These are phyloP conservation scores for Stagonosporopsis tanaceti DNA, from an alignment of 2,329 filamentous ascomycete species.

Conservation along the genomic window DNA sequence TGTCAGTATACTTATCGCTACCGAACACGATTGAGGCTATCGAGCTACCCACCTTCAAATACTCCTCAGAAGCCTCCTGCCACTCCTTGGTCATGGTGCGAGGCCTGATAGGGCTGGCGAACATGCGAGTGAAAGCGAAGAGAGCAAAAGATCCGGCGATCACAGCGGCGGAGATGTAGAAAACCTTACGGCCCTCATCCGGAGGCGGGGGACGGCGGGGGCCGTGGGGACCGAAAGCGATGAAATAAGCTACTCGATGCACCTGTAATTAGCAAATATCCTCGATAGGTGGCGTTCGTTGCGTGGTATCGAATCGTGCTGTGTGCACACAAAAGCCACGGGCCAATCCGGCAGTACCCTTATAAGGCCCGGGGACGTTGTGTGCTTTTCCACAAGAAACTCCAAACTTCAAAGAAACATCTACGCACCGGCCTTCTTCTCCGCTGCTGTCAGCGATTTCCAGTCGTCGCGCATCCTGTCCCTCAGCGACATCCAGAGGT, in stretches of 20 bases:
- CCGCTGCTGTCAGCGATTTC: constrained; percentile 91
- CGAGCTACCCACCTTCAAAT: constrained; percentile 76
- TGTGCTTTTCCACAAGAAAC: constrained; percentile 26
- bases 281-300: constrained; percentile 19
- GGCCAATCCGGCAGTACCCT: constrained; percentile 30
- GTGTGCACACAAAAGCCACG: constrained; percentile 25
- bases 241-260: constrained; percentile 88
- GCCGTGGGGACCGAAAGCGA: constrained; percentile 96
- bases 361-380: constrained; percentile 41
- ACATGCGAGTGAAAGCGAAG: constrained; percentile 75
- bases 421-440: constrained; percentile 98
- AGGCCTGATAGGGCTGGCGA: constrained; percentile 71
- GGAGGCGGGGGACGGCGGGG: constrained; percentile 84
- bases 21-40: not conserved
- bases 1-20: constrained; percentile 24
- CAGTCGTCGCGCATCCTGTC: constrained; percentile 99
- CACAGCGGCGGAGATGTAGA: constrained; percentile 75
- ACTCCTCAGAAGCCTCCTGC: constrained; percentile 95
- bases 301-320: constrained; percentile 15
- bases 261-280: constrained; percentile 31
- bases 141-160: constrained; percentile 71
- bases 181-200: constrained; percentile 82
- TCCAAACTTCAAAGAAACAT: constrained; percentile 19
- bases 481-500: constrained; percentile 97
- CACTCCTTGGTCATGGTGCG: constrained; percentile 95